A percentile compares a stretch with the other conserved stretches of the same genome.
Evolutionary conservation across 176 grass and related monocot species (phyloP).

Genomic region (Puya raimondii): DNA sequence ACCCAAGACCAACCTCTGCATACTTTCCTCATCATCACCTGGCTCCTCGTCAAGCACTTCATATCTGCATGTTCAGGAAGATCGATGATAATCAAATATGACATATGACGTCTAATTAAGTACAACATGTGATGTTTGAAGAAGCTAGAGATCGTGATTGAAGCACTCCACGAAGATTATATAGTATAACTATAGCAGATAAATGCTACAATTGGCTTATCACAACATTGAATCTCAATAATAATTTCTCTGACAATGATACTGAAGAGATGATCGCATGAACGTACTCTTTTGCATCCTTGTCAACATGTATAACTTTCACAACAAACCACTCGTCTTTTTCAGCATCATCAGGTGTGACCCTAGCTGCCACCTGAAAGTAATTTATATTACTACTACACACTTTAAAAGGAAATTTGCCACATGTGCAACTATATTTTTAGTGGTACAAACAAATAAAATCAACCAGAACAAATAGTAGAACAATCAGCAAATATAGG

Average conservation of each 20-base stretch:
- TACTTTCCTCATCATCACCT: conserved; percentile 92
- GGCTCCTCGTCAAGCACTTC: conserved; percentile 95
- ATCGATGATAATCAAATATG: conserved; percentile 1
- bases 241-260: background rate
- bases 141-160: background rate
- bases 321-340: conserved; percentile 95
- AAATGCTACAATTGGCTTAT: background rate
- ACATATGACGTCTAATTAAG: too few species aligned
- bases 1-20: conserved; percentile 49
- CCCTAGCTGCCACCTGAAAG: conserved; percentile 92
- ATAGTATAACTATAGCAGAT: too few species aligned
- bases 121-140: background rate
- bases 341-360: conserved; percentile 67
- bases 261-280: background rate
- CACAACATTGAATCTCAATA: background rate
- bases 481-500: too few species aligned
- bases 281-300: conserved; percentile 91
- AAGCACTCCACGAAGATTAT: background rate
- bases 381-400: background rate
- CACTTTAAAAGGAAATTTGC: conserved; percentile 1
- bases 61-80: conserved; percentile 52
- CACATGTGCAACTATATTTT: conserved; percentile 22
- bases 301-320: conserved; percentile 93
- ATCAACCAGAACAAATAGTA: conserved; percentile 27
- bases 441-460: conserved; percentile 20